Evolutionary conservation across 139 green algal species (phyloP).

Genomic region (Pleodorina starrii): DNA sequence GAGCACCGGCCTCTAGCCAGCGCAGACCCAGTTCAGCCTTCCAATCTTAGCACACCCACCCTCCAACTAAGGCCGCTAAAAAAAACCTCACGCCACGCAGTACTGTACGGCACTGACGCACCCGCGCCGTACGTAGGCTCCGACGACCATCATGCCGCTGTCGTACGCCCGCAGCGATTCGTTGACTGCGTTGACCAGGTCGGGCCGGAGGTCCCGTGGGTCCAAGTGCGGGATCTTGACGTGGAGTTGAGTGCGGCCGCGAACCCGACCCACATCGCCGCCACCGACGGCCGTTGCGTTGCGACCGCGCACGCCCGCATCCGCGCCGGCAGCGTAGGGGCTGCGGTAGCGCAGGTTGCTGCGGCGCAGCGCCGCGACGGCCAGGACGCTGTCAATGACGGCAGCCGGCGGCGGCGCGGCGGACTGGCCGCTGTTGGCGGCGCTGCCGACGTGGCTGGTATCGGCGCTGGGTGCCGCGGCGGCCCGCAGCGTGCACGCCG

Average conservation of each 20-base stretch:
- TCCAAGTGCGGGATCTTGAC: slow-evolving; percentile 25
- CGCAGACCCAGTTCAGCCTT: too few relatives aligned
- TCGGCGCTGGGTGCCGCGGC: background rate
- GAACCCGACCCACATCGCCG: background rate
- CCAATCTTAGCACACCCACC: too few relatives aligned
- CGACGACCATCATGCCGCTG: slow-evolving; percentile 2
- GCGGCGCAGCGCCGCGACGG: background rate
- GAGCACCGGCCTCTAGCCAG: too few relatives aligned
- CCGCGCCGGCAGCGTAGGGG: background rate
- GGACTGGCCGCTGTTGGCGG: background rate
- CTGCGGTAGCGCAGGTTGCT: slow-evolving; percentile 22
- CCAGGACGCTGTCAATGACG: background rate
- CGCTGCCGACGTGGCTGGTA: background rate
- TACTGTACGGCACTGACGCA: too few relatives aligned
- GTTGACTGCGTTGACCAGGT: background rate
- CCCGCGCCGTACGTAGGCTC: slow-evolving; percentile 4
- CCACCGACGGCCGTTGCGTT: background rate
- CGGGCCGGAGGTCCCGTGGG: background rate
- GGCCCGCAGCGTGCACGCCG: background rate
- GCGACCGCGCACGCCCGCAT: too few relatives aligned
- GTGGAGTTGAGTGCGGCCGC: slow-evolving; percentile 2
- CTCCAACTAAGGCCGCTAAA: too few relatives aligned
- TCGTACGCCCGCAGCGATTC: background rate
- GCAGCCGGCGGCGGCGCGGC: background rate
- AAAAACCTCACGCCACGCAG: too few relatives aligned